These are phyloP conservation scores for Pisolithus microcarpus DNA, from an alignment of 768 basidiomycete genomes.

Conservation along the genomic window DNA sequence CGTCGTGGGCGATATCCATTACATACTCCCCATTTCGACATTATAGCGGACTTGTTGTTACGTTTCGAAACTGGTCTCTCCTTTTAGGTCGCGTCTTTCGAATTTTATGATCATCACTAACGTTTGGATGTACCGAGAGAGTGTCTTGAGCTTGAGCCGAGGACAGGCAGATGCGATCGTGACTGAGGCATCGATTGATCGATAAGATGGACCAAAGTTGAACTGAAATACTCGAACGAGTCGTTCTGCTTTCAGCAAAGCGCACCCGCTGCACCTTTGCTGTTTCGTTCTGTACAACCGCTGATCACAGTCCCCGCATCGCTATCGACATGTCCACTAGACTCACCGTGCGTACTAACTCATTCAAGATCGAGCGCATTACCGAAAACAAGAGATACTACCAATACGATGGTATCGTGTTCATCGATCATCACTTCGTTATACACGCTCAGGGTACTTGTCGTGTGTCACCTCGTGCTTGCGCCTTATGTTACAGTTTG, in stretches of 20 bases:
- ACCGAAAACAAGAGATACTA: conserved; percentile 17
- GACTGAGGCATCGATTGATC: no score
- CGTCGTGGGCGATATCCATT: conserved; percentile 28
- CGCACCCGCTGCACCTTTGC: no score
- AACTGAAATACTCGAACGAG: no score
- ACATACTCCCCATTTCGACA: conserved; percentile 21
- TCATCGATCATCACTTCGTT: conserved; percentile 3
- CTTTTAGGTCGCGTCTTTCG: background rate
- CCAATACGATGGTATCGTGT: conserved; percentile 28
- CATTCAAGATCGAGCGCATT: conserved; percentile 23
- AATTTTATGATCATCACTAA: background rate
- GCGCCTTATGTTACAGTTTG: conserved; percentile 14
- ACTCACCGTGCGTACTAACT: conserved; percentile 28
- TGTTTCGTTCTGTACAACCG: no score
- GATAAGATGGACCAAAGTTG: no score
- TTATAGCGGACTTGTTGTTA: conserved; percentile 1
- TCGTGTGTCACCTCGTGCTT: background rate
- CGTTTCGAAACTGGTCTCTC: conserved; percentile 3
- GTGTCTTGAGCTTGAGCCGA: no score
- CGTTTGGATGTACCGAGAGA: background rate
- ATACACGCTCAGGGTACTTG: background rate
- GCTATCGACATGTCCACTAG: background rate
- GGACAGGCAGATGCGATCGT: no score
- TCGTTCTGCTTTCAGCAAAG: background rate
- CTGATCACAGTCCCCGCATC: no score